Base-by-base conservation (phyloP, 768 basidiomycete genomes). In the Russula emetica region DNA sequence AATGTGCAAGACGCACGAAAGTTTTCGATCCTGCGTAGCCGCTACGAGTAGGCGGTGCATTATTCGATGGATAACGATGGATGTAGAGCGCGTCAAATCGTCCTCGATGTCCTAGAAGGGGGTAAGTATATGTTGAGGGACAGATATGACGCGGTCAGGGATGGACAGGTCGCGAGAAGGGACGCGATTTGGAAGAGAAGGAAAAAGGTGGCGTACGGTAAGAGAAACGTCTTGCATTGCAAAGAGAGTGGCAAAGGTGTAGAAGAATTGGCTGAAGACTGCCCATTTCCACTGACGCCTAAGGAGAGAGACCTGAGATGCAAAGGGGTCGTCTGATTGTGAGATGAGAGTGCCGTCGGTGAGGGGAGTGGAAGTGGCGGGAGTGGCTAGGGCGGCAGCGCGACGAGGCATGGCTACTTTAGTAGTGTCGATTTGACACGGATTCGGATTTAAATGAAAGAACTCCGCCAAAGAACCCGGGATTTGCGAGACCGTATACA, bases 251-350 rank as follows among this genome's bases (percentile, higher is more conserved):
- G 82, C 80, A 76, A 95, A 96, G 30, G 88, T 92, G 74, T 82
- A 87, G 76, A 92, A 87, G 81, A 96, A 95, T 73, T 95, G 92
- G 75, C 83, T 83, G 75, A 94, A 89, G 28, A 88, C 88, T 6
- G 94, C 94, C 92, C 92, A 96, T 79, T 90, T 87, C 92, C 92
- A 95, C 67, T 92, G 84, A 62, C 78, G 85, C 61, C 94, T 82
- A 57, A 97, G 85, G 32, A 77, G 71, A 51, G 72, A 65, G 58
- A 88, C 73, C 69, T 84, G 71, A 54, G 64, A 61, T 44, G 66
- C 54, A 61, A 72, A 74, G 50, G 70, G 60, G 58, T 68, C 62
- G 3, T 68, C 69, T 36, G 20, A 51, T 55, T 65, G 45, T 30
- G 60, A 56, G 30, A 24, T 34, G 53, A 42, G 52, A 7, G 55